Percentiles rank a stretch among this genome's conserved stretches.
Conservation (phyloP, 768 basidiomycete genomes). For the Mycena belliarum region DNA sequence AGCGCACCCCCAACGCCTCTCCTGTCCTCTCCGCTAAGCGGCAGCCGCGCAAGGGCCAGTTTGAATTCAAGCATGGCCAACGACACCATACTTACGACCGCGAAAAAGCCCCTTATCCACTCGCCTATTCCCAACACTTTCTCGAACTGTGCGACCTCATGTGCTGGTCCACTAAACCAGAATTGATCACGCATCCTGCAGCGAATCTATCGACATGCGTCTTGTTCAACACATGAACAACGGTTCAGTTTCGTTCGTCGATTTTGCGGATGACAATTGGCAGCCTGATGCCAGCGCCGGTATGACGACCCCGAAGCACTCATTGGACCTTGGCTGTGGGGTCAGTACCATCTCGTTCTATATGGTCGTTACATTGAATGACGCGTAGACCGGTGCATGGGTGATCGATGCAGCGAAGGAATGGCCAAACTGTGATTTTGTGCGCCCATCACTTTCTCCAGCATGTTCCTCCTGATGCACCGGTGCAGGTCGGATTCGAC, state of each 20-base stretch:
- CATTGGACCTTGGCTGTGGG: slow-evolving; percentile 74
- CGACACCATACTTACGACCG: slow-evolving; percentile 67
- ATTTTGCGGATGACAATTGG: slow-evolving; percentile 45
- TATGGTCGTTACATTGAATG: background rate
- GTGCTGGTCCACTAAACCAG: background rate
- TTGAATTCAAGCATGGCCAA: slow-evolving; percentile 59
- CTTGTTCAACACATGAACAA: slow-evolving; percentile 48
- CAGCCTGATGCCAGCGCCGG: background rate
- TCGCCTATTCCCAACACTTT: slow-evolving; percentile 67
- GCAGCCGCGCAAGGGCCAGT: slow-evolving; percentile 48
- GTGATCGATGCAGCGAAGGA: slow-evolving; percentile 70
- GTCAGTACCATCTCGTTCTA: slow-evolving; percentile 40
- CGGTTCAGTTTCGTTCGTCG: slow-evolving; percentile 59
- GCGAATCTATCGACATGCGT: slow-evolving; percentile 57
- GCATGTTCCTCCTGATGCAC: background rate
- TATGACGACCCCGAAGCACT: slow-evolving; percentile 43
- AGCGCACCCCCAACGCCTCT: slow-evolving; percentile 23
- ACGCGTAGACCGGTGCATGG: slow-evolving; percentile 64
- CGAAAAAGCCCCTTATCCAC: slow-evolving; percentile 80
- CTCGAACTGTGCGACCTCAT: slow-evolving; percentile 61
- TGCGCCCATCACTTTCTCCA: slow-evolving; percentile 34
- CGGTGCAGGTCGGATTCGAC: slow-evolving; percentile 71
- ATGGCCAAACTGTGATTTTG: slow-evolving; percentile 68
- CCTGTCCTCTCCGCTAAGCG: slow-evolving; percentile 38
- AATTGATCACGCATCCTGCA: slow-evolving; percentile 23